These are phyloP conservation scores for Fragilaria radians DNA, from an alignment of 108 stramenopile species.

Conservation along the genomic window DNA sequence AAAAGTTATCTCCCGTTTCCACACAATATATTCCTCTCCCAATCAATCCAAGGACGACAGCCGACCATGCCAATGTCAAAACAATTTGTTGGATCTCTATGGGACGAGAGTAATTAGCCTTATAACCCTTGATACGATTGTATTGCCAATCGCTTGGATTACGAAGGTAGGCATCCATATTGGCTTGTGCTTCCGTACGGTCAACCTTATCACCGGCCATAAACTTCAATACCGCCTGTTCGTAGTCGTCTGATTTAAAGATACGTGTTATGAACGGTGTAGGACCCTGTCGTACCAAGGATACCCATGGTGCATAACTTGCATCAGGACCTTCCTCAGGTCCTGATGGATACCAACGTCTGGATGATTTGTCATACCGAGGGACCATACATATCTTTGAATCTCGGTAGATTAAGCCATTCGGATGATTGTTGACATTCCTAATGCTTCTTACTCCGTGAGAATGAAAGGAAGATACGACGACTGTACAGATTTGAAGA, in stretches of 20 bases:
- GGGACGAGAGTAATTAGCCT: conserved; percentile 21
- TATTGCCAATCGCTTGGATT: conserved; percentile 21
- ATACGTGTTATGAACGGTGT: conserved; percentile 38
- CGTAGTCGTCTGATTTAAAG: conserved; percentile 30
- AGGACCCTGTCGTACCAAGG: conserved; percentile 45
- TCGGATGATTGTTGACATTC: too few relatives aligned
- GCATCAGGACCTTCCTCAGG: conserved; percentile 32
- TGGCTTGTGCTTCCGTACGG: conserved; percentile 39
- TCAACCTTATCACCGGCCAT: conserved; percentile 36
- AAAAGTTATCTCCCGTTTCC: conserved; percentile 17
- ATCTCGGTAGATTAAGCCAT: too few relatives aligned
- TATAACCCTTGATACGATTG: conserved; percentile 18
- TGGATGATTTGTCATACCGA: conserved; percentile 22
- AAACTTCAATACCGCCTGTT: conserved; percentile 46
- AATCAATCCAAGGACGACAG: background rate
- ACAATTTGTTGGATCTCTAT: conserved; percentile 19
- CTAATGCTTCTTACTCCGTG: too few relatives aligned
- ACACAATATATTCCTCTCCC: conserved; percentile 13
- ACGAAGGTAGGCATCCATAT: conserved; percentile 53
- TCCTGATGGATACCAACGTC: conserved; percentile 23
- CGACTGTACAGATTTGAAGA: too few relatives aligned
- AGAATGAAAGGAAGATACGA: too few relatives aligned
- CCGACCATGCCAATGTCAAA: conserved; percentile 24
- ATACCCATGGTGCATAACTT: conserved; percentile 39
- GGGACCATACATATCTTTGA: conserved; percentile 15